Base-by-base conservation (phyloP, 2,329 filamentous ascomycete species). In the Aschersonia sp. region DNA sequence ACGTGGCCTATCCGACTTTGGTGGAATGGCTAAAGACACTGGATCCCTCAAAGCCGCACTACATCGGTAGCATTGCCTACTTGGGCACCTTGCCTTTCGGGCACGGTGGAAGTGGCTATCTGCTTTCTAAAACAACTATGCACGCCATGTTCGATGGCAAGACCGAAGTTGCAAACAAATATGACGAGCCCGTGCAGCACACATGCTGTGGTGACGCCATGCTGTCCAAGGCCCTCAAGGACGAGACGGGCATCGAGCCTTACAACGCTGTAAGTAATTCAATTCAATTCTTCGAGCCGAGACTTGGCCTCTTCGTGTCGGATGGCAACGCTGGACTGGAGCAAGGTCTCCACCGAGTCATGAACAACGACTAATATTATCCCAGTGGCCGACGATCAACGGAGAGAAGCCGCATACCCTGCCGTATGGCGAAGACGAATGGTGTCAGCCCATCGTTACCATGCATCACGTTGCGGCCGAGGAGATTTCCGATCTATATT, bases 71-170 rank as follows among this genome's bases (percentile, higher is more conserved):
- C 47, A 60, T 69, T 5, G 66, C 71, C 6, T 63, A 67, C 45
- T 55, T 74, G 40, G 57, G 60, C 20, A 58, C 58, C 30, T 63
- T 70, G 43, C 54, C 60, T 5, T 80, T 80, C 51, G 75, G 64
- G 1, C 76, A 80, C 52, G 76, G 76, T 4, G 76, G 76, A 2
- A 75, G 71, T 44, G 77, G 77, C 2, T 77, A 76, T 48, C 53
- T 74, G 30, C 52, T 79, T 31, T 77, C 73, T 30, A 62, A 70
- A 35, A 70, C 67, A 1, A 69, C 75, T 3, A 73, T 82, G 68
- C 58, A 67, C 45, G 61, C 61, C 32, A 56, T 65, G 29, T 68
- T 77, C 38, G 62, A 65, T 1, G 66, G 61, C 3, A 62, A 66
- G 32, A 59, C 62, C 2, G 65, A 65, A 4, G 58, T 77, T 6